Evolutionary conservation across 2,329 filamentous ascomycete species (phyloP).

Genomic region (Xylaria sp.): DNA sequence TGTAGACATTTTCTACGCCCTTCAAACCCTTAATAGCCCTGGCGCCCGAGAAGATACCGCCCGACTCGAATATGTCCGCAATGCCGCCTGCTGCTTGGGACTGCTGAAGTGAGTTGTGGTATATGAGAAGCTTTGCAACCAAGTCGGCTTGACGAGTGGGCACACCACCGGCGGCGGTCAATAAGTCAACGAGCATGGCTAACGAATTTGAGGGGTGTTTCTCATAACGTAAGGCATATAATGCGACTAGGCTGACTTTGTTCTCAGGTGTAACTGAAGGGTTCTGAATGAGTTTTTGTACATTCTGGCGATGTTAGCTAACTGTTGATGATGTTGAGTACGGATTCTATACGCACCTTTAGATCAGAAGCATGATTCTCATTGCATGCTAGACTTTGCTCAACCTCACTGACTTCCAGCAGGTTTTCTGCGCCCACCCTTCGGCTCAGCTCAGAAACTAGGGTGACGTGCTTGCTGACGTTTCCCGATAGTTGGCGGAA

Average conservation of each 20-base stretch:
- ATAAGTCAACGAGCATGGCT: slow-evolving; percentile 85
- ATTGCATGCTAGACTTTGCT: slow-evolving; percentile 96
- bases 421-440: slow-evolving; percentile 86
- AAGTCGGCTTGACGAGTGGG: slow-evolving; percentile 79
- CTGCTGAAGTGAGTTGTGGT: slow-evolving; percentile 87
- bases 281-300: slow-evolving; percentile 88
- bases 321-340: neutral
- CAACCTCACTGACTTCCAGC: slow-evolving; percentile 95
- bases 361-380: slow-evolving; percentile 93
- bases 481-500: slow-evolving; percentile 97
- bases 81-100: slow-evolving; percentile 81
- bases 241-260: slow-evolving; percentile 88
- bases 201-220: slow-evolving; percentile 87
- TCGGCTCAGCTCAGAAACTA: slow-evolving; percentile 92
- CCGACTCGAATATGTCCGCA: slow-evolving; percentile 90
- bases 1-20: slow-evolving; percentile 98
- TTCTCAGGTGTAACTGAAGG: slow-evolving; percentile 80
- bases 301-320: slow-evolving; percentile 64
- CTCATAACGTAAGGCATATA: slow-evolving; percentile 95
- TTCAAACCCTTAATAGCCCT: slow-evolving; percentile 94
- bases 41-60: slow-evolving; percentile 90
- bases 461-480: slow-evolving; percentile 96
- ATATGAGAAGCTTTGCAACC: slow-evolving; percentile 83
- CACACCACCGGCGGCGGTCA: slow-evolving; percentile 85
- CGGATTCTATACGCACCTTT: slow-evolving; percentile 67